Evolutionary conservation across 768 basidiomycete species (phyloP).

Genomic region (Mycena vulgaris): DNA sequence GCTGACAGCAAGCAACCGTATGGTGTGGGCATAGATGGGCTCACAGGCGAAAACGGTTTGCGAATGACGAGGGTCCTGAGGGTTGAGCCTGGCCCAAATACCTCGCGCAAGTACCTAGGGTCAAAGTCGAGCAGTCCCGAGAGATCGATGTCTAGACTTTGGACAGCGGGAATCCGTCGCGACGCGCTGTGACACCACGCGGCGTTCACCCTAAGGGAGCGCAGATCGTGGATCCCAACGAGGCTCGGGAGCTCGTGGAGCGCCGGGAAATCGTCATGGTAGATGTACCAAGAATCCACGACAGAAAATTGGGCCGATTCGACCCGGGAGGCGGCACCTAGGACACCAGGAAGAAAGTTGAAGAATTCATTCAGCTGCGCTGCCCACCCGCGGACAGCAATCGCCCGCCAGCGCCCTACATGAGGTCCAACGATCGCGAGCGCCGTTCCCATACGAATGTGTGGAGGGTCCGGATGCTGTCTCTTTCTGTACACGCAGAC

Average conservation of each 20-base stretch:
- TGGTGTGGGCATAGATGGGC: neutral
- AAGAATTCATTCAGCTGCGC: neutral
- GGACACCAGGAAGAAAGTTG: neutral
- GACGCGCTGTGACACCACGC: neutral
- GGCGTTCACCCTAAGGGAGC: neutral
- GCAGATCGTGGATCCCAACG: neutral
- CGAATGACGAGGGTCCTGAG: conserved; percentile 10
- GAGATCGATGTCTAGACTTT: neutral
- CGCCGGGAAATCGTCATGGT: too few relatives aligned
- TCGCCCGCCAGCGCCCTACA: conserved; percentile 13
- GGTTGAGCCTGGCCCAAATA: neutral
- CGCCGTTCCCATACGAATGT: neutral
- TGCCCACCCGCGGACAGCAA: conserved; percentile 3
- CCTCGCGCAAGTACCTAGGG: neutral
- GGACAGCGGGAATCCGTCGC: neutral
- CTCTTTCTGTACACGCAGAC: neutral
- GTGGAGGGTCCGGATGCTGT: too few relatives aligned
- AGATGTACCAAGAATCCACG: too few relatives aligned
- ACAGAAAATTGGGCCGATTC: neutral
- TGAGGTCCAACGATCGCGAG: conserved; percentile 6
- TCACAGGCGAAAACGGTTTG: neutral
- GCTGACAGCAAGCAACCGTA: conserved; percentile 8
- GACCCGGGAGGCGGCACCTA: neutral
- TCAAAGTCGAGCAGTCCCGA: neutral
- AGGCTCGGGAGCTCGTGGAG: neutral